A percentile compares a stretch with the other conserved stretches of the same genome.
phyloP scores from a whole-genome alignment of 164 flowering plant species.

The Buxus sempervirens region DNA sequence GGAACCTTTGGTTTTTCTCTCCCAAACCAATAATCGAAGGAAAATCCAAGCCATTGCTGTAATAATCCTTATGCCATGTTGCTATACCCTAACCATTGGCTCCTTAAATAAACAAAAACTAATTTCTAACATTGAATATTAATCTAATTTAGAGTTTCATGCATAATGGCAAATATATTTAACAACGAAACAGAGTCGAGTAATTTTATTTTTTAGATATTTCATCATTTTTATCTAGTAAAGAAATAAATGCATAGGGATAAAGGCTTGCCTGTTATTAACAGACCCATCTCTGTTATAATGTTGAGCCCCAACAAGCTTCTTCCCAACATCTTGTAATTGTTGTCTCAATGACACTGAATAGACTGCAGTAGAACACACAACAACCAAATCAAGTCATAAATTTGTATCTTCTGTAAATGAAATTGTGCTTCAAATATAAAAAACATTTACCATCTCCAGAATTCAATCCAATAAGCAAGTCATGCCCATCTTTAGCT shows the following conservation, averaged over 20 bases:
- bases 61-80: too few species aligned
- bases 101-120: too few species aligned
- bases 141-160: too few species aligned
- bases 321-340: conserved; percentile 90
- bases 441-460: conserved; percentile 74
- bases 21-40: too few species aligned
- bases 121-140: too few species aligned
- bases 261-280: conserved; percentile 67
- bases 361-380: conserved; percentile 49
- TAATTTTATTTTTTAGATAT: neutral
- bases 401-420: conserved; percentile 1
- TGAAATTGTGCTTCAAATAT: neutral
- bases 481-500: conserved; percentile 94
- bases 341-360: conserved; percentile 90
- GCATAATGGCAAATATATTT: too few species aligned
- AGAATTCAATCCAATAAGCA: conserved; percentile 79
- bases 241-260: neutral
- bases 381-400: conserved; percentile 4
- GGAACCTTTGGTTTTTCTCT: too few species aligned
- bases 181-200: neutral
- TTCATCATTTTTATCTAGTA: neutral
- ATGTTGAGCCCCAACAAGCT: conserved; percentile 93
- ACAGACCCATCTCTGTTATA: conserved; percentile 91
- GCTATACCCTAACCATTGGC: too few species aligned
- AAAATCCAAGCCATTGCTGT: too few species aligned